These are phyloP conservation scores for Priceomyces melissophilus DNA, from an alignment of 805 yeast species.

Conservation along the genomic window DNA sequence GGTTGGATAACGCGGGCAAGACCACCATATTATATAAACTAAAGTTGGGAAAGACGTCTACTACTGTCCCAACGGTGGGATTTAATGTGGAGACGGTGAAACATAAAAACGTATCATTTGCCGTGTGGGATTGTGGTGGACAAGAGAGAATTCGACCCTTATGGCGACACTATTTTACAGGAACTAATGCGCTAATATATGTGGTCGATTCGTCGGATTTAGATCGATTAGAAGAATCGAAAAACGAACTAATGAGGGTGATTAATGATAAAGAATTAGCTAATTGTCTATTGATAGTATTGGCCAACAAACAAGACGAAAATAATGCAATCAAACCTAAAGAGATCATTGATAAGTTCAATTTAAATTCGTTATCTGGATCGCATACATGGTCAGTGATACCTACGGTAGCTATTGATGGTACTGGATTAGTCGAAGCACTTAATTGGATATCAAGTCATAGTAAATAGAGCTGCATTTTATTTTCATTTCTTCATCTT, in stretches of 20 bases:
- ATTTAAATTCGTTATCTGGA: conserved; percentile 56
- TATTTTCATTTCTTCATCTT: conserved; percentile 3
- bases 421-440: conserved; percentile 87
- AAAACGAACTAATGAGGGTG: conserved; percentile 71
- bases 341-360: conserved; percentile 71
- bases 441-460: conserved; percentile 80
- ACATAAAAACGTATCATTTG: conserved; percentile 76
- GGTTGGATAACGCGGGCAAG: conserved; percentile 91
- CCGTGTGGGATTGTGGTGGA: conserved; percentile 96
- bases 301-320: conserved; percentile 87
- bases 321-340: conserved; percentile 70
- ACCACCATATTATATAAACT: conserved; percentile 83
- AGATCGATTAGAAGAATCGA: conserved; percentile 71
- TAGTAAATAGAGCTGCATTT: conserved; percentile 23
- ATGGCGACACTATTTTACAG: conserved; percentile 95
- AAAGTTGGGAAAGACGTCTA: conserved; percentile 67
- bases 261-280: conserved; percentile 81
- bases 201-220: conserved; percentile 83
- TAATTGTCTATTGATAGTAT: conserved; percentile 72
- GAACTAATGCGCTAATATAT: conserved; percentile 86
- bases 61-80: conserved; percentile 91
- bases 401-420: conserved; percentile 85
- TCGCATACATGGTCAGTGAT: conserved; percentile 84
- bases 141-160: conserved; percentile 87
- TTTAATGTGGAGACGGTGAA: conserved; percentile 88